Percentiles rank a stretch among this genome's conserved stretches.
Evolutionary conservation across 768 basidiomycete genomes (phyloP).

Genomic region (Leccinum uliginosum): DNA sequence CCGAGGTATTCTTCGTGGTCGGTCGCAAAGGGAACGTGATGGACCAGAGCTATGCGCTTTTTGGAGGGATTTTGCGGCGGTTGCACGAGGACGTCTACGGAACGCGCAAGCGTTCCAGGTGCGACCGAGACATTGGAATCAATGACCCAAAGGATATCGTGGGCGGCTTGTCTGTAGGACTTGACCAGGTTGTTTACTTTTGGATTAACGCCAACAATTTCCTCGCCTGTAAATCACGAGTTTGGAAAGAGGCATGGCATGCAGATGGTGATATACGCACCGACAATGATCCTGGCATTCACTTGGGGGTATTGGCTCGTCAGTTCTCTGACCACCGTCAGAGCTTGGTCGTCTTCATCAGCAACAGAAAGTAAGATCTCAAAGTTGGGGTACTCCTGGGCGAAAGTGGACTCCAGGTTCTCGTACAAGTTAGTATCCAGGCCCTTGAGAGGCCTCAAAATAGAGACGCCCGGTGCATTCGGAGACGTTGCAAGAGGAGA

Average conservation of each 20-base stretch:
- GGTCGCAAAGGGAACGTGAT: conserved; percentile 91
- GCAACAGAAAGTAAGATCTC: conserved; percentile 92
- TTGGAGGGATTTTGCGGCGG: conserved; percentile 33
- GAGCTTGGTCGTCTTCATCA: conserved; percentile 82
- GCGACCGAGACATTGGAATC: conserved; percentile 90
- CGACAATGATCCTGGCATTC: conserved; percentile 68
- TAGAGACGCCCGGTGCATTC: conserved; percentile 81
- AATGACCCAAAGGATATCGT: conserved; percentile 94
- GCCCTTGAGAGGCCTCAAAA: conserved; percentile 91
- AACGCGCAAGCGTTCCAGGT: conserved; percentile 74
- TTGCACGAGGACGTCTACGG: conserved; percentile 69
- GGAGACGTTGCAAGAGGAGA: conserved; percentile 54
- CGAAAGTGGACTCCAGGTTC: conserved; percentile 91
- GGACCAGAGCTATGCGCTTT: conserved; percentile 74
- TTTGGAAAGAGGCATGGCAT: neutral
- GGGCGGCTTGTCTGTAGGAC: conserved; percentile 71
- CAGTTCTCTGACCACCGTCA: conserved; percentile 76
- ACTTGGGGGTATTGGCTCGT: conserved; percentile 75
- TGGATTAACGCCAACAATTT: conserved; percentile 86
- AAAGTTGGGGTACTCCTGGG: conserved; percentile 86
- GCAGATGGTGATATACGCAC: conserved; percentile 38
- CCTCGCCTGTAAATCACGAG: conserved; percentile 54
- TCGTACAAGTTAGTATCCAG: conserved; percentile 94
- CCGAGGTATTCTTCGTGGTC: conserved; percentile 69
- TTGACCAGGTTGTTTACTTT: conserved; percentile 96